Evolutionary conservation across 2,329 filamentous ascomycete species (phyloP), one percentile per base, ranked within the genome.

Genomic region (Dryadomyces quercivorus): DNA sequence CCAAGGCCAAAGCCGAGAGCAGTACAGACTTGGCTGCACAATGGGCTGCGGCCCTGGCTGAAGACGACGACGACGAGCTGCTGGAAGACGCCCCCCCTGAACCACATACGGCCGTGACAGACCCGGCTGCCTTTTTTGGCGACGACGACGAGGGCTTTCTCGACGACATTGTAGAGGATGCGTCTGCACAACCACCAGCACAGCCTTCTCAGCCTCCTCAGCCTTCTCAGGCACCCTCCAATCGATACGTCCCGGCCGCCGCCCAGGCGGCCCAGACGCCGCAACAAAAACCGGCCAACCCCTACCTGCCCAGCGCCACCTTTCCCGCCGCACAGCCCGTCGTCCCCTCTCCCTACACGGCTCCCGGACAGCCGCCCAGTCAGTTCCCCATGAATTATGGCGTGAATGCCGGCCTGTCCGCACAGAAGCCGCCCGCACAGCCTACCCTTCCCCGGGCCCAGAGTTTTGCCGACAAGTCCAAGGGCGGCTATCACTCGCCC

Each of bases 401-500:
- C 38, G 57, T 56, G 49, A 48, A 47, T 15, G 49, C 58, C 10
- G n/a, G 55, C 2, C 47, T 53, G 2, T 57, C 68, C 43, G 61
- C 64, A 1, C 67, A 65, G 13, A 74, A 75, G 36, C 22, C 34
- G 10, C 34, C 21, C 26, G 4, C 4, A 44, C 52, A 40, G 15
- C 18, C 34, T 10, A n/a, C 45, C 1, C 31, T 26, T 1, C 42
- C 54, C 40, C 82, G 82, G 68, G 75, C 81, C 1, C 82, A 94
- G 65, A 97, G 92, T 68, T 98, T 95, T 68, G 88, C 80, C 6
- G 86, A 92, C 67, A 94, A 94, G 67, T 74, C 88, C 3, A 97
- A 95, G 69, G 88, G 88, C 55, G 91, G 92, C 8, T 98, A 98
- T 66, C 79, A 85, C 50, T 97, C 92, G 20, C 93, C 93, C 0